A percentile compares a stretch with the other conserved stretches of the same genome.
Evolutionary conservation across 805 yeast genomes (phyloP).

Genomic region (Saccharomyces kudriavzevii): DNA sequence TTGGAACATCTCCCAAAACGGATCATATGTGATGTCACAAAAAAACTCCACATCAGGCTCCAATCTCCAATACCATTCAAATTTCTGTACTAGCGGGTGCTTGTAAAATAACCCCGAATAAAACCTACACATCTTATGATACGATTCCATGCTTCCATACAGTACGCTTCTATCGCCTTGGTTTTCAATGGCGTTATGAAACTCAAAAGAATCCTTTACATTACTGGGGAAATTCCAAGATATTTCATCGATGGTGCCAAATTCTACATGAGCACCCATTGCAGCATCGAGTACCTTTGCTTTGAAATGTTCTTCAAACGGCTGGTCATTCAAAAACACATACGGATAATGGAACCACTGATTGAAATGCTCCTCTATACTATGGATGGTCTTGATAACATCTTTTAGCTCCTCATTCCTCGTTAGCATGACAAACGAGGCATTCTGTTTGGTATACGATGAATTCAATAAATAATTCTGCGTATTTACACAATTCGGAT

Average conservation of each 20-base stretch:
- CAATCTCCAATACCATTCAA: slow-evolving; percentile 94
- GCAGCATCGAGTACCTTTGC: slow-evolving; percentile 44
- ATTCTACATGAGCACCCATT: slow-evolving; percentile 55
- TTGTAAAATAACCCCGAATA: slow-evolving; percentile 76
- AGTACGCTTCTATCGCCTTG: slow-evolving; percentile 81
- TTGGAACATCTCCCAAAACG: slow-evolving; percentile 71
- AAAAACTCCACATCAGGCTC: slow-evolving; percentile 88
- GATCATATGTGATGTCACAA: slow-evolving; percentile 89
- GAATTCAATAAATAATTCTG: slow-evolving; percentile 24
- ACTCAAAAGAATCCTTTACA: slow-evolving; percentile 13
- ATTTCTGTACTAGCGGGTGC: slow-evolving; percentile 61
- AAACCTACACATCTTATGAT: slow-evolving; percentile 94
- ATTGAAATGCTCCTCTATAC: slow-evolving; percentile 81
- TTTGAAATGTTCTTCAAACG: slow-evolving; percentile 60
- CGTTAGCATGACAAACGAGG: slow-evolving; percentile 77
- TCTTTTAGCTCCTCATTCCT: slow-evolving; percentile 73
- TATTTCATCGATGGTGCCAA: slow-evolving; percentile 53
- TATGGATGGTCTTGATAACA: slow-evolving; percentile 62
- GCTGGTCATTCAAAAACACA: slow-evolving; percentile 78
- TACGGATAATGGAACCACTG: slow-evolving; percentile 93
- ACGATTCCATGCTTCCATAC: slow-evolving; percentile 76
- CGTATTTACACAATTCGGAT: slow-evolving; percentile 49
- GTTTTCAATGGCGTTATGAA: slow-evolving; percentile 50
- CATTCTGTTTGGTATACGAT: slow-evolving; percentile 50
- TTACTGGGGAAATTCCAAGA: slow-evolving; percentile 65